Percentiles rank a stretch among this genome's conserved stretches.
Evolutionary conservation across 2,329 filamentous ascomycete species (phyloP).

Genomic region (Clonostachys solani): DNA sequence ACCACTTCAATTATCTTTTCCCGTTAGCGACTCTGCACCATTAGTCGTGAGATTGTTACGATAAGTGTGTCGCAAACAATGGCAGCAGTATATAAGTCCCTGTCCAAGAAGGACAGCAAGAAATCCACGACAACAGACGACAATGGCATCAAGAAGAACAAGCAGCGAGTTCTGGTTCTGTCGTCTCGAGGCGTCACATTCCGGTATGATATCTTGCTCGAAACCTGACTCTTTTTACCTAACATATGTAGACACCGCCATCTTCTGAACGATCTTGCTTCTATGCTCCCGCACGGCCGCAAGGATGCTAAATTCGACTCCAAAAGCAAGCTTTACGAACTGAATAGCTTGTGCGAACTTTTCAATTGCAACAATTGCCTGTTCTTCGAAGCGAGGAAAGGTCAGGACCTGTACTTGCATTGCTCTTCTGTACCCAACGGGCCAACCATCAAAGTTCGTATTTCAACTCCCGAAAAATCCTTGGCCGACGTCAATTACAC

Average conservation of each 20-base stretch:
- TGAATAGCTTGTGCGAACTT: slow-evolving; percentile 71
- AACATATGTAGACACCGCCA: slow-evolving; percentile 71
- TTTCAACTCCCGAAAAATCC: too few relatives aligned
- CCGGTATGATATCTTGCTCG: slow-evolving; percentile 45
- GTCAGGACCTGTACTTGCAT: slow-evolving; percentile 92
- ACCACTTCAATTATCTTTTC: background rate
- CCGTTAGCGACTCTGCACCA: too few relatives aligned
- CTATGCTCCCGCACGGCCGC: slow-evolving; percentile 84
- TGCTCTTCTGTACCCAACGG: slow-evolving; percentile 80
- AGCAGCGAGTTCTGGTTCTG: slow-evolving; percentile 80
- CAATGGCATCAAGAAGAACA: slow-evolving; percentile 56
- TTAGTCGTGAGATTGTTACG: background rate
- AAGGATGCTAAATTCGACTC: slow-evolving; percentile 98
- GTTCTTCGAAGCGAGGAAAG: slow-evolving; percentile 94
- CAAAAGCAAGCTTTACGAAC: slow-evolving; percentile 78
- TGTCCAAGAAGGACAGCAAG: slow-evolving; percentile 54
- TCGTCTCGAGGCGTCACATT: slow-evolving; percentile 91
- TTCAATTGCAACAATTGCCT: slow-evolving; percentile 94
- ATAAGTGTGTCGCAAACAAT: slow-evolving; percentile 33
- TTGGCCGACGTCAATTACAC: too few relatives aligned
- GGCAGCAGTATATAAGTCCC: slow-evolving; percentile 72
- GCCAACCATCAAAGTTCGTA: slow-evolving; percentile 40
- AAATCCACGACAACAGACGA: slow-evolving; percentile 42
- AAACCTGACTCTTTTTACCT: background rate
- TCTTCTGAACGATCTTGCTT: slow-evolving; percentile 81